A percentile compares a stretch with the other conserved stretches of the same genome.
Conservation (phyloP, 2,329 filamentous ascomycete genomes). For the Trichoderma brevicompactum region DNA sequence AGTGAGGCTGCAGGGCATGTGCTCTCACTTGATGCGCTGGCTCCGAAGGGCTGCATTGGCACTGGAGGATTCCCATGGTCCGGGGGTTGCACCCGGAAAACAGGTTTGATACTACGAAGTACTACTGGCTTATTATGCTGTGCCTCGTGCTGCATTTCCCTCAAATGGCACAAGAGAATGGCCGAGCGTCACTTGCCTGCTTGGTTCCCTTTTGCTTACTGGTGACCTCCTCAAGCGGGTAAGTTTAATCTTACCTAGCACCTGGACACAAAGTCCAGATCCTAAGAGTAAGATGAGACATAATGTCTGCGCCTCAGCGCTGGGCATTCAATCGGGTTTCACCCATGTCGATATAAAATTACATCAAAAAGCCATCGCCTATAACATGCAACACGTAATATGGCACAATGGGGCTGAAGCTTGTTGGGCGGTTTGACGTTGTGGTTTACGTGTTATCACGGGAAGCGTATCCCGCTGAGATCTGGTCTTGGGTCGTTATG, state of each 20-base stretch:
- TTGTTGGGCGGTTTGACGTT: background rate
- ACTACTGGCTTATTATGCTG: background rate
- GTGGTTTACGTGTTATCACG: constrained; percentile 23
- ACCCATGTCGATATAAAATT: constrained; percentile 21
- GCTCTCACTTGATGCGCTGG: constrained; percentile 2
- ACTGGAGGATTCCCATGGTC: constrained; percentile 13
- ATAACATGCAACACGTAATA: too few species aligned
- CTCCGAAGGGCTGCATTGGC: constrained; percentile 25
- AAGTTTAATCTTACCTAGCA: background rate
- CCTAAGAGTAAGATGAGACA: constrained; percentile 18
- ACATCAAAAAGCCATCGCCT: too few species aligned
- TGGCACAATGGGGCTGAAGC: constrained; percentile 1
- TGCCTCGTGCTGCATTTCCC: constrained; percentile 11
- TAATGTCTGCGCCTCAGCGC: constrained; percentile 13
- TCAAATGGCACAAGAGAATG: background rate
- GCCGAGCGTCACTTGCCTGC: background rate
- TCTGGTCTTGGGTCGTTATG: background rate
- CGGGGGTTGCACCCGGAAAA: constrained; percentile 18
- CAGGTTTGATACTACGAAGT: background rate
- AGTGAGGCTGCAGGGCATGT: constrained; percentile 22
- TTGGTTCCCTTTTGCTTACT: background rate
- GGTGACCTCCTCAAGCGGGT: background rate
- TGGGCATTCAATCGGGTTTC: constrained; percentile 6
- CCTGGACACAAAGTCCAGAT: background rate
- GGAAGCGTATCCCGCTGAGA: constrained; percentile 3